Evolutionary conservation across 768 basidiomycete genomes (phyloP).

Genomic region (Serendipita vermifera): DNA sequence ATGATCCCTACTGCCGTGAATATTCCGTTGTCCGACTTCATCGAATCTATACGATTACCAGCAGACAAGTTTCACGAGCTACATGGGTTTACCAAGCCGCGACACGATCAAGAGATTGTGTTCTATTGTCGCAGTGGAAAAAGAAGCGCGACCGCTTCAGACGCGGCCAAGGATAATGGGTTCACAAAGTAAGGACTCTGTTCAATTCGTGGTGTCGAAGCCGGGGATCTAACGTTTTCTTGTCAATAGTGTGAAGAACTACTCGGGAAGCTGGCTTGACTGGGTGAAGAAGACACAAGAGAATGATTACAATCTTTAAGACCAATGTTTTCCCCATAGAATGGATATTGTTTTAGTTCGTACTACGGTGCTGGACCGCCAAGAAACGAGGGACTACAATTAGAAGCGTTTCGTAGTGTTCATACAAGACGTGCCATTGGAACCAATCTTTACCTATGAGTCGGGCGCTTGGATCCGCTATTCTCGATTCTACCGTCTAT

Average conservation of each 20-base stretch:
- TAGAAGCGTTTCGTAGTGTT: no score
- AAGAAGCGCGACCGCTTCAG: constrained; percentile 67
- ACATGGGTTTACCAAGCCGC: constrained; percentile 65
- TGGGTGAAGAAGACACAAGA: constrained; percentile 45
- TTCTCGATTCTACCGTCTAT: no score
- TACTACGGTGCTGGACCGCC: no score
- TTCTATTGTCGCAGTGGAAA: constrained; percentile 89
- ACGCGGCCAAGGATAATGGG: constrained; percentile 69
- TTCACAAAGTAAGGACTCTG: constrained; percentile 52
- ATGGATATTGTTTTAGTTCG: no score
- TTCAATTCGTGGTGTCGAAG: constrained; percentile 1
- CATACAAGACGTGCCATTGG: no score
- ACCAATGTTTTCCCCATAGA: background rate
- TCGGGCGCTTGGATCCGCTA: no score
- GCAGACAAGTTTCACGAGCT: constrained; percentile 44
- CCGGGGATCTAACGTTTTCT: background rate
- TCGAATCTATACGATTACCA: constrained; percentile 46
- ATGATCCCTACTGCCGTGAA: constrained; percentile 89
- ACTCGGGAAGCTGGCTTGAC: constrained; percentile 79
- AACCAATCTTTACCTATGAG: no score
- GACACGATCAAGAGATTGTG: constrained; percentile 55
- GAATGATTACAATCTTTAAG: constrained; percentile 15
- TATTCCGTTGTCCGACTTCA: constrained; percentile 69
- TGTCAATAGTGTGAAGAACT: constrained; percentile 43
- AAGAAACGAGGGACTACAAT: no score